phyloP scores from a whole-genome alignment of 225 moss, liverwort and hornwort species.

The Bryum argenteum region DNA sequence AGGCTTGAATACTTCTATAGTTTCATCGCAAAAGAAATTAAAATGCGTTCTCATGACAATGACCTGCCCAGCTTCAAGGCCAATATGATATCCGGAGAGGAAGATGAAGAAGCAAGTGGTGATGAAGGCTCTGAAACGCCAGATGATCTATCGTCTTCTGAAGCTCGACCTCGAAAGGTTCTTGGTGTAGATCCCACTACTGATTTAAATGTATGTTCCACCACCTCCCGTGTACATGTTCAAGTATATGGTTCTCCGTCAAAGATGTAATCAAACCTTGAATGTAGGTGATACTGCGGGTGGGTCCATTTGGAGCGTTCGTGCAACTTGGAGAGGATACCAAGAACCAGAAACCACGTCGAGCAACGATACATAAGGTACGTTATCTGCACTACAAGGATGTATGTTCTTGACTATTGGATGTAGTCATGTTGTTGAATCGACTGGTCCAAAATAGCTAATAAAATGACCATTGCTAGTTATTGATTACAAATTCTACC shows the following conservation, averaged over 20 bases:
- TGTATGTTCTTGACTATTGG: too few species aligned
- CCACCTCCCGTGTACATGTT: conserved; percentile 8
- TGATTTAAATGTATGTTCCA: conserved; percentile 42
- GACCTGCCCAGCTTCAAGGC: conserved; percentile 70
- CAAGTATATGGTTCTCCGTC: neutral
- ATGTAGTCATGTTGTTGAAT: too few species aligned
- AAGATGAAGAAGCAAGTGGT: conserved; percentile 61
- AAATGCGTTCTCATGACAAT: conserved; percentile 10
- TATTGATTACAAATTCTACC: too few species aligned
- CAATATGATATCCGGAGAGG: conserved; percentile 67
- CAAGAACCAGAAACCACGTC: conserved; percentile 74
- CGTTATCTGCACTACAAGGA: too few species aligned
- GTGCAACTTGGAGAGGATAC: conserved; percentile 77
- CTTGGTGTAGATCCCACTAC: conserved; percentile 73
- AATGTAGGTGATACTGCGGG: conserved; percentile 39
- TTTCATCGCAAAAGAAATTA: neutral
- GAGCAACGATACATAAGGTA: conserved; percentile 82
- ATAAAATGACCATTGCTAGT: too few species aligned
- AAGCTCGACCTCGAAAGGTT: conserved; percentile 41
- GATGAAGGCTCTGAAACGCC: conserved; percentile 48
- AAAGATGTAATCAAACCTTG: neutral
- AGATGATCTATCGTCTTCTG: conserved; percentile 38
- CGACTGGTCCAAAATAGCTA: too few species aligned
- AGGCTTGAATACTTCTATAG: too few species aligned
- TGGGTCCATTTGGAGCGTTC: conserved; percentile 86